These are phyloP conservation scores for Zarea fungicola DNA, from an alignment of 2,329 filamentous ascomycete genomes.

Conservation along the genomic window DNA sequence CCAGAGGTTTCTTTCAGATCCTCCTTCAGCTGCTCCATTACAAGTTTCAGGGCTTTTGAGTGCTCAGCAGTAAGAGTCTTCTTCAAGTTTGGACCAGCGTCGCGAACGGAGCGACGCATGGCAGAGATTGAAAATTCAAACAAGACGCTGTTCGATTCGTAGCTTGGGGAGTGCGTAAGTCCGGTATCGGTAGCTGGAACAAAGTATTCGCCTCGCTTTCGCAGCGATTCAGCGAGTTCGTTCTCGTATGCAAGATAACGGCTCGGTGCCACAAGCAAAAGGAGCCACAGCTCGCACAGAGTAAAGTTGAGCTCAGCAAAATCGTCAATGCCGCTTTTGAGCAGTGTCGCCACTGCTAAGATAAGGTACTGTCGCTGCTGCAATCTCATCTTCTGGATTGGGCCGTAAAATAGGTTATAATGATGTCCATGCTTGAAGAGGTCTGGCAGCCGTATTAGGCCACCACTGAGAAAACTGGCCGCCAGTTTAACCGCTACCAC, in stretches of 20 bases:
- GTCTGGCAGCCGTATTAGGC: constrained; percentile 38
- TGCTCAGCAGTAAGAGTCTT: constrained; percentile 36
- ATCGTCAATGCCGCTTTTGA: constrained; percentile 42
- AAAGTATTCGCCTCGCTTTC: constrained; percentile 36
- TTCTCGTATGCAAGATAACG: constrained; percentile 43
- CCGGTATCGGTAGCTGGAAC: constrained; percentile 35
- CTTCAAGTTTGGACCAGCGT: constrained; percentile 30
- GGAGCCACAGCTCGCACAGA: constrained; percentile 47
- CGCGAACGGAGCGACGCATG: constrained; percentile 46
- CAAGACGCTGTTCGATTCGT: constrained; percentile 42
- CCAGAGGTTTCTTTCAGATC: constrained; percentile 39
- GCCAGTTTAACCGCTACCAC: constrained; percentile 42
- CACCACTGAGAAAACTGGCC: constrained; percentile 38
- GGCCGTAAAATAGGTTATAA: constrained; percentile 44
- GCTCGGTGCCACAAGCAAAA: constrained; percentile 46
- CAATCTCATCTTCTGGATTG: constrained; percentile 34
- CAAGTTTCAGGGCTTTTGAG: constrained; percentile 36
- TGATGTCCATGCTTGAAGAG: constrained; percentile 44
- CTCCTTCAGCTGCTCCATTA: constrained; percentile 50
- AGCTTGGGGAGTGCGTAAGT: constrained; percentile 37
- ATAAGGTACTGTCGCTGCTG: constrained; percentile 41
- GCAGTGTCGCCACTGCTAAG: constrained; percentile 47
- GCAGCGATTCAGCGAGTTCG: constrained; percentile 42
- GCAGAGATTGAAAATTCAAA: constrained; percentile 44
- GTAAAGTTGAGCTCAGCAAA: constrained; percentile 42